These are phyloP conservation scores for Globisporangium apiculatum DNA, from an alignment of 352 stramenopile genomes.

Conservation along the genomic window DNA sequence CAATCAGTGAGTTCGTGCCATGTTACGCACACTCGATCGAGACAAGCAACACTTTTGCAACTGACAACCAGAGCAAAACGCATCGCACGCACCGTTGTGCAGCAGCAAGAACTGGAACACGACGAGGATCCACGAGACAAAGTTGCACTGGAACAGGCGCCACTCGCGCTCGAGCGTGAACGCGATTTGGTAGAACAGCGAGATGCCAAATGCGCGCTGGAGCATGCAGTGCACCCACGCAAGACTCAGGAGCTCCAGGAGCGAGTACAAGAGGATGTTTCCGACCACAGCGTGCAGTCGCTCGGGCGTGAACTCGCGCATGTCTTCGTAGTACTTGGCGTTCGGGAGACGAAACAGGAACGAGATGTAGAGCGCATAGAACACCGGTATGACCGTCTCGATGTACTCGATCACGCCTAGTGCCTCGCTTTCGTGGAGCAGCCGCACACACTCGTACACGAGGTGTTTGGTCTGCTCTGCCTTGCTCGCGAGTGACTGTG, in stretches of 20 bases:
- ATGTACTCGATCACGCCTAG: constrained; percentile 21
- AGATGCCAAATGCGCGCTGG: constrained; percentile 15
- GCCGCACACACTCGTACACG: background rate
- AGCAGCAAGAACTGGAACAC: constrained; percentile 22
- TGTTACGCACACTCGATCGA: background rate
- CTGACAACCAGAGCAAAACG: too few species aligned
- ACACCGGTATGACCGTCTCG: constrained; percentile 24
- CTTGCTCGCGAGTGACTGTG: background rate
- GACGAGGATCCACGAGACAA: constrained; percentile 23
- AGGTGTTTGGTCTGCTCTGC: background rate
- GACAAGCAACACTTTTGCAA: background rate
- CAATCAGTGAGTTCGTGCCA: background rate
- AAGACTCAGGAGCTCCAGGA: constrained; percentile 18
- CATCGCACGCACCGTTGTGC: constrained; percentile 6
- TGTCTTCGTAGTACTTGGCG: constrained; percentile 19
- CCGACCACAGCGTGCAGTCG: background rate
- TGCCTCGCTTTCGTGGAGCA: background rate
- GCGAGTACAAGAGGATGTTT: constrained; percentile 15
- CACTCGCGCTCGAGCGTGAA: constrained; percentile 27
- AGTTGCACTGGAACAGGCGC: constrained; percentile 19
- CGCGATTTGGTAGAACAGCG: constrained; percentile 18
- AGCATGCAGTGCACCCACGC: constrained; percentile 12
- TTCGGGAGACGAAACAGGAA: constrained; percentile 23
- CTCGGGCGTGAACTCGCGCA: constrained; percentile 9
- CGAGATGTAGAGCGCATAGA: constrained; percentile 21